Percentiles rank a stretch among this genome's conserved stretches.
Evolutionary conservation across 495 filamentous ascomycete genomes (phyloP).

Genomic region (Aspergillus sclerotioniger): DNA sequence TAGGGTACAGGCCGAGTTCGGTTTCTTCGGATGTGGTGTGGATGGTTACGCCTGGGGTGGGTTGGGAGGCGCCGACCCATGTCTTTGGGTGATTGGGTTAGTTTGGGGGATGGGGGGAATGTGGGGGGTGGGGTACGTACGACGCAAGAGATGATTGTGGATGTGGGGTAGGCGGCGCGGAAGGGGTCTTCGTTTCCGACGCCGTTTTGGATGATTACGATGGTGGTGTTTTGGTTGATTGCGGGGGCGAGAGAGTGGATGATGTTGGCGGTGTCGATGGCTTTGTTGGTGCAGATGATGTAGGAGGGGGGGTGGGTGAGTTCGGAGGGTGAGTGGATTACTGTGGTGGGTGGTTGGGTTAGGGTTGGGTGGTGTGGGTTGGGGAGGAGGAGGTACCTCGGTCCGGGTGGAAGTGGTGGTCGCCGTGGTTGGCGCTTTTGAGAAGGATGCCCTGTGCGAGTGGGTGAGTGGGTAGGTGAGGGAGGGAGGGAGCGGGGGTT

Average conservation of each 20-base stretch:
- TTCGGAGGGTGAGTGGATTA: conserved; percentile 43
- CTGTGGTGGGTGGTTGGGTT: conserved; percentile 19
- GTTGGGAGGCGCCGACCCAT: conserved; percentile 51
- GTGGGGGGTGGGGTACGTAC: conserved; percentile 17
- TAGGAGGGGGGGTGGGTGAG: conserved; percentile 31
- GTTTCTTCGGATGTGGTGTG: conserved; percentile 49
- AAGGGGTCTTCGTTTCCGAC: conserved; percentile 67
- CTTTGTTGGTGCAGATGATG: conserved; percentile 52
- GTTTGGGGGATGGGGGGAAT: not conserved
- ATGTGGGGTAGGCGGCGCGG: conserved; percentile 51
- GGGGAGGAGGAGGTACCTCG: conserved; percentile 24
- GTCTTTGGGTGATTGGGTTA: conserved; percentile 29
- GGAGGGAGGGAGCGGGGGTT: not conserved
- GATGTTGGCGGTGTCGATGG: conserved; percentile 41
- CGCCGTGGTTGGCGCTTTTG: conserved; percentile 46
- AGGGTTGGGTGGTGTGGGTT: not conserved
- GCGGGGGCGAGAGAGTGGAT: conserved; percentile 37
- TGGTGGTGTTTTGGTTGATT: conserved; percentile 32
- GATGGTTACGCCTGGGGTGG: conserved; percentile 40
- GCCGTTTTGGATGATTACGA: conserved; percentile 71
- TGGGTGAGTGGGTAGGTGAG: not conserved
- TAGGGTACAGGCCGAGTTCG: conserved; percentile 47
- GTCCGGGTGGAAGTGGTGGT: conserved; percentile 40
- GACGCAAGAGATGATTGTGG: conserved; percentile 59
- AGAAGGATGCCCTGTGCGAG: conserved; percentile 41